Evolutionary conservation across 1,139 yeast genomes (phyloP).

Genomic region (Blastobotrys aristatus): DNA sequence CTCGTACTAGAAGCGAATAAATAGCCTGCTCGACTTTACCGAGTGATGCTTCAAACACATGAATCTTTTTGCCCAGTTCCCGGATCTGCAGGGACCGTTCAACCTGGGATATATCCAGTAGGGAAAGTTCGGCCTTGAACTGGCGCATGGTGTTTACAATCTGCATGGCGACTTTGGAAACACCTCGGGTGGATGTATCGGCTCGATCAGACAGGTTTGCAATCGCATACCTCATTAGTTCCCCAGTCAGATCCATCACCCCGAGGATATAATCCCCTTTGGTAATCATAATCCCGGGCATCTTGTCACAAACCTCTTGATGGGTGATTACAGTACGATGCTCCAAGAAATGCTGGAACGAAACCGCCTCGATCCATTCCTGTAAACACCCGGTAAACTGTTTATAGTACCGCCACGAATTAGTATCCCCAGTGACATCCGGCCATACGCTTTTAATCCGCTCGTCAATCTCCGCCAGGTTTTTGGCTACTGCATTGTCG

Average conservation of each 20-base stretch:
- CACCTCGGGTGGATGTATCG: slow-evolving; percentile 7
- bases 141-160: slow-evolving; percentile 18
- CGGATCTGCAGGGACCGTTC: slow-evolving; percentile 14
- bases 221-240: slow-evolving; percentile 40
- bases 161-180: slow-evolving; percentile 17
- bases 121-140: slow-evolving; percentile 14
- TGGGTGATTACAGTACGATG: slow-evolving; percentile 17
- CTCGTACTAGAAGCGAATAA: slow-evolving; percentile 16
- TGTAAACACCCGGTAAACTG: slow-evolving; percentile 30
- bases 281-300: slow-evolving; percentile 17
- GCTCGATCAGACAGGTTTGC: slow-evolving; percentile 17
- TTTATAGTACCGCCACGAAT: slow-evolving; percentile 20
- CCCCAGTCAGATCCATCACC: slow-evolving; percentile 42
- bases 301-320: slow-evolving; percentile 14
- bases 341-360: slow-evolving; percentile 36
- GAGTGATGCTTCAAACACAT: slow-evolving; percentile 22
- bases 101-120: slow-evolving; percentile 5
- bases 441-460: slow-evolving; percentile 17
- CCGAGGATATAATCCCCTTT: slow-evolving; percentile 39
- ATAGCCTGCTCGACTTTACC: slow-evolving; percentile 26
- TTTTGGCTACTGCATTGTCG: slow-evolving; percentile 11
- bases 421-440: slow-evolving; percentile 18
- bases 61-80: slow-evolving; percentile 22
- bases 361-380: slow-evolving; percentile 41
- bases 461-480: slow-evolving; percentile 8